phyloP scores from a whole-genome alignment of 75 land plant species.

The Selaginella moellendorffii region DNA sequence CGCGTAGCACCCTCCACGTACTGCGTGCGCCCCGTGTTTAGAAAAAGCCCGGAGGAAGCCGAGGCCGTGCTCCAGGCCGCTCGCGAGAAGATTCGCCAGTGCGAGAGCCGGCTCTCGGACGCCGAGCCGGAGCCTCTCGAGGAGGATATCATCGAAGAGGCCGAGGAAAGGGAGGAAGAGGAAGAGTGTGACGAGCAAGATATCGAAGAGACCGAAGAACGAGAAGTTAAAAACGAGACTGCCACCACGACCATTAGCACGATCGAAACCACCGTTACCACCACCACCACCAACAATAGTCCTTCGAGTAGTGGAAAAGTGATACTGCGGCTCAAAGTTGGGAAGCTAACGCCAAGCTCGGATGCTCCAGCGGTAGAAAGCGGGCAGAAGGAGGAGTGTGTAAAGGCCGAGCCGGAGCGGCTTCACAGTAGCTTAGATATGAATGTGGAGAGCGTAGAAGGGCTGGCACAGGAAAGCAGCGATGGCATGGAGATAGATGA shows the following conservation, averaged over 20 bases:
- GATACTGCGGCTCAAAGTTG: neutral
- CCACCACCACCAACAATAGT: neutral
- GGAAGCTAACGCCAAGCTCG: neutral
- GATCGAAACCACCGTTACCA: neutral
- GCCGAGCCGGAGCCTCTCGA: conserved; percentile 40
- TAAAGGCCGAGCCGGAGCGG: conserved; percentile 39
- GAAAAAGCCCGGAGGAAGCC: conserved; percentile 88
- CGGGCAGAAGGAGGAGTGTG: neutral
- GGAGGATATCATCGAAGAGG: conserved; percentile 49
- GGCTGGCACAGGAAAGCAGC: no score
- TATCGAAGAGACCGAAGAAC: conserved; percentile 66
- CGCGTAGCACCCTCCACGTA: conserved; percentile 94
- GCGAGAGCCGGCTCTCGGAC: conserved; percentile 37
- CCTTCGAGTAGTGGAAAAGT: neutral
- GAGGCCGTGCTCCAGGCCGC: conserved; percentile 64
- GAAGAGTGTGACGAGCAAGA: conserved; percentile 63
- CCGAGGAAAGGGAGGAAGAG: conserved; percentile 54
- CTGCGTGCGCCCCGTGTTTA: conserved; percentile 60
- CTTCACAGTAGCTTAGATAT: no score
- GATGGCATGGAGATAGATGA: conserved; percentile 50
- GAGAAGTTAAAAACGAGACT: no score
- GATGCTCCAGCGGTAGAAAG: neutral
- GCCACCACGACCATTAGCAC: no score
- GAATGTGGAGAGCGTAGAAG: no score
- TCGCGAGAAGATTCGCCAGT: conserved; percentile 53